Evolutionary conservation across 805 yeast species (phyloP).

Genomic region (Metschnikowia peoriensis): DNA sequence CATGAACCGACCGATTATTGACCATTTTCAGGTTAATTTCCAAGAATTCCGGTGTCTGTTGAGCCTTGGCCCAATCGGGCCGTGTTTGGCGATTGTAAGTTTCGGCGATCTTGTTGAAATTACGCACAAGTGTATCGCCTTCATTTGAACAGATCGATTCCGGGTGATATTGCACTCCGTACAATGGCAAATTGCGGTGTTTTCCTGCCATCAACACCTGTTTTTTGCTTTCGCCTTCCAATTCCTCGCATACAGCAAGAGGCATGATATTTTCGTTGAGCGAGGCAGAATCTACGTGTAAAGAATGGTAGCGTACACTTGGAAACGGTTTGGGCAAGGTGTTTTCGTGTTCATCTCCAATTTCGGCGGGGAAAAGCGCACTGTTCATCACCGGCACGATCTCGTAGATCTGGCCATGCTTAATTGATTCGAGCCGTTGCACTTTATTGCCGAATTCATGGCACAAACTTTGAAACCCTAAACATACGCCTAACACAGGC

Average conservation of each 20-base stretch:
- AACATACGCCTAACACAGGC: slow-evolving; percentile 88
- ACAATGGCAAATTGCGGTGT: slow-evolving; percentile 64
- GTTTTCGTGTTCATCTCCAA: background rate
- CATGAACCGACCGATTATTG: slow-evolving; percentile 21
- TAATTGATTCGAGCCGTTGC: slow-evolving; percentile 51
- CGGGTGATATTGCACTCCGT: slow-evolving; percentile 96
- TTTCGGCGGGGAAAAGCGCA: slow-evolving; percentile 10
- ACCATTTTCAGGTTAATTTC: slow-evolving; percentile 1
- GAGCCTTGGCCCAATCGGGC: slow-evolving; percentile 8
- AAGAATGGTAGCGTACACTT: slow-evolving; percentile 87
- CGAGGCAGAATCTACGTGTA: slow-evolving; percentile 46
- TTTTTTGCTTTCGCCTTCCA: background rate
- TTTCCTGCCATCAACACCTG: slow-evolving; percentile 77
- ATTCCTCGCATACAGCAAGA: slow-evolving; percentile 55
- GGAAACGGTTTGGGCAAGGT: slow-evolving; percentile 36
- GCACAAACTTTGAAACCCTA: slow-evolving; percentile 88
- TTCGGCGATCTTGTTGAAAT: slow-evolving; percentile 57
- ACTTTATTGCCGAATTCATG: slow-evolving; percentile 58
- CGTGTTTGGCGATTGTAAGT: slow-evolving; percentile 28
- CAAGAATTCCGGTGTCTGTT: slow-evolving; percentile 1
- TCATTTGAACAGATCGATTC: slow-evolving; percentile 82
- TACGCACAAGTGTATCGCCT: slow-evolving; percentile 59
- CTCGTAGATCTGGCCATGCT: slow-evolving; percentile 81
- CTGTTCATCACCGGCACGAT: slow-evolving; percentile 50
- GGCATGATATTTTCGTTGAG: slow-evolving; percentile 45